Conservation (phyloP, 768 basidiomycete species). For the Phlebiopsis flavidoalba region DNA sequence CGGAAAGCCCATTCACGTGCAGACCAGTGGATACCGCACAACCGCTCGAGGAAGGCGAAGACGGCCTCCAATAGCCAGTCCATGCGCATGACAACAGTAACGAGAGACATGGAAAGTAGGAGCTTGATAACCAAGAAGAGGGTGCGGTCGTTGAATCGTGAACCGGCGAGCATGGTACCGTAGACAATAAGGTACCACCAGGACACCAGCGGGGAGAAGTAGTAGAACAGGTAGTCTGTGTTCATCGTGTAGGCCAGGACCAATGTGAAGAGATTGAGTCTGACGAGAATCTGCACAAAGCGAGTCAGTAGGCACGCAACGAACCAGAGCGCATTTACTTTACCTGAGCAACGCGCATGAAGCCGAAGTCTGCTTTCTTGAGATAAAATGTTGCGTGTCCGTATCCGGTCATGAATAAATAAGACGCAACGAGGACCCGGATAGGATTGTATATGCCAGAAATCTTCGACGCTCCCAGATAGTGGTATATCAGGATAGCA, state of each 20-base stretch:
- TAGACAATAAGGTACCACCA: slow-evolving; percentile 90
- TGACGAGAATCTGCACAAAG: slow-evolving; percentile 32
- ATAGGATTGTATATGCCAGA: slow-evolving; percentile 93
- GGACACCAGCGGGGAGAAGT: slow-evolving; percentile 86
- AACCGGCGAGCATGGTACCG: slow-evolving; percentile 66
- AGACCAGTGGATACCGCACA: slow-evolving; percentile 80
- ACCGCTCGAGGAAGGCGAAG: slow-evolving; percentile 57
- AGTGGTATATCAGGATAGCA: slow-evolving; percentile 89
- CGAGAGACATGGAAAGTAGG: slow-evolving; percentile 51
- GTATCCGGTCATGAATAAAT: slow-evolving; percentile 93
- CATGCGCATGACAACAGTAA: slow-evolving; percentile 64
- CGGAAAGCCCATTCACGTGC: slow-evolving; percentile 87
- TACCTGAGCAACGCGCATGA: slow-evolving; percentile 70
- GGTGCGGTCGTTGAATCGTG: slow-evolving; percentile 66
- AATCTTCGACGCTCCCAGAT: slow-evolving; percentile 83
- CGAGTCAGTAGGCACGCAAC: not conserved
- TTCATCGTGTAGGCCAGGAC: slow-evolving; percentile 87
- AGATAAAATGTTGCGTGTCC: slow-evolving; percentile 86
- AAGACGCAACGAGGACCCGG: slow-evolving; percentile 82
- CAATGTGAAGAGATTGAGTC: slow-evolving; percentile 80
- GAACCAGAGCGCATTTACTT: slow-evolving; percentile 13
- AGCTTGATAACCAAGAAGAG: slow-evolving; percentile 70
- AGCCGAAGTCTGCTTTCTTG: slow-evolving; percentile 84
- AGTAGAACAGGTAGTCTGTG: slow-evolving; percentile 87
- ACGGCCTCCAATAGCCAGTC: slow-evolving; percentile 56